Evolutionary conservation across 768 basidiomycete genomes (phyloP), one percentile per base, ranked within the genome.

Genomic region (Saitozyma podzolica): DNA sequence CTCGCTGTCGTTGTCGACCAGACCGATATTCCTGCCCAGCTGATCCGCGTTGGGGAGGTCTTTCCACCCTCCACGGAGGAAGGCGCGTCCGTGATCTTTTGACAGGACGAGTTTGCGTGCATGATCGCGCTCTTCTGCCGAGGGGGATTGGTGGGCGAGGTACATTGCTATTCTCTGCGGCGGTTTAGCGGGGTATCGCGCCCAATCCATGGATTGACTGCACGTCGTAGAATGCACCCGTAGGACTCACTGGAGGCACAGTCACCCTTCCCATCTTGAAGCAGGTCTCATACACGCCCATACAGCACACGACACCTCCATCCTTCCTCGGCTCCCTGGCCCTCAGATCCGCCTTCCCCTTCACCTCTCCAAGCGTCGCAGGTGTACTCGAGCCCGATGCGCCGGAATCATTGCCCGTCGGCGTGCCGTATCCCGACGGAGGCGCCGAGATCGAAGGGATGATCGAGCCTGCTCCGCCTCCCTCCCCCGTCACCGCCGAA

Each of bases 201-300:
- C 2, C 45, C 13, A 17, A 47, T 13, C 45, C n/a, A 13, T 1
- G 45, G 13, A 47, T 47, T 47, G 13, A 11, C 1, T 11, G 13
- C 6, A 11, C 6, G 11, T 29, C 9, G 14, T 11, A 11, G 14
- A 53, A 5, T 43, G 9, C 13, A 17, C 29, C 5, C 2, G 20
- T 40, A 4, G n/a, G n/a, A 66, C 74, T 69, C 47, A 76, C 74
- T 17, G 75, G 75, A 19, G 75, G 75, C 39, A 76, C 60, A 0
- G 75, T 76, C n/a, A 72, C 68, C 45, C 75, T 45, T 40, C 72
- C 75, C 45, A 72, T 63, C 60, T 76, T 76, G 72, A 72, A 74
- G 57, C 70, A 71, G 43, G 70, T 72, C 51, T 73, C 72, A 43
- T 53, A 69, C 6, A 76, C 65, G 13, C 63, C 70, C 29, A 70